phyloP scores from a whole-genome alignment of 805 yeast genomes.

The Wickerhamiella sergipiensis region DNA sequence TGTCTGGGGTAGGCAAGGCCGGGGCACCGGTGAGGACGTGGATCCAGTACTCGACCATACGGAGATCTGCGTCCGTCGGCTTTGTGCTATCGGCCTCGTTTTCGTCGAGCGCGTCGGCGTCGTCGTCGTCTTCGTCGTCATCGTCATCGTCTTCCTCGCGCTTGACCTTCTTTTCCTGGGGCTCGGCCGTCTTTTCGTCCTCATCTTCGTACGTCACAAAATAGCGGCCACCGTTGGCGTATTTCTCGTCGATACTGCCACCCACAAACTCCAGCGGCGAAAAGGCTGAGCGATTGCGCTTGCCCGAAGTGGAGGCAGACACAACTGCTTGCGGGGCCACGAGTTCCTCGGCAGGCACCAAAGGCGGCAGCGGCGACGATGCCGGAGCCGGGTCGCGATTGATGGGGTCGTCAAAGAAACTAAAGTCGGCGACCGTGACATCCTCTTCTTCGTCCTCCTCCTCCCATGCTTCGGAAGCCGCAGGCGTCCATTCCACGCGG shows the following conservation, averaged over 20 bases:
- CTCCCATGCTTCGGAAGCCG: constrained; percentile 3
- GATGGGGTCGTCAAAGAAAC: constrained; percentile 24
- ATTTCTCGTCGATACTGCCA: constrained; percentile 57
- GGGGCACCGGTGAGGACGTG: neutral
- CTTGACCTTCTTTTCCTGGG: neutral
- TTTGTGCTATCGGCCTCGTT: neutral
- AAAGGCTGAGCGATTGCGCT: neutral
- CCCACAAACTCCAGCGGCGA: neutral
- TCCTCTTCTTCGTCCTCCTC: constrained; percentile 16
- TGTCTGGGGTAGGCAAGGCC: constrained; percentile 1
- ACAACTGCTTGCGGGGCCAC: neutral
- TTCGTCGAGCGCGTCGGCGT: neutral
- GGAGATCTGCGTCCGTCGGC: neutral
- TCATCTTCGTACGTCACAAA: constrained; percentile 34
- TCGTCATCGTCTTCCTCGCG: constrained; percentile 5
- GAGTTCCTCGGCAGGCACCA: neutral
- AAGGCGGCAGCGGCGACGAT: neutral
- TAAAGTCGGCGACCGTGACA: constrained; percentile 31
- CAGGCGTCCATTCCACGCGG: constrained; percentile 1
- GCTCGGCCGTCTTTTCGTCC: constrained; percentile 1
- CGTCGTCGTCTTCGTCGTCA: neutral
- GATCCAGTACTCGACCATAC: neutral
- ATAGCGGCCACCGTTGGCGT: constrained; percentile 81
- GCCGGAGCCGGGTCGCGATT: neutral
- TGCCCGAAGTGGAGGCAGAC: neutral